Evolutionary conservation across 2,329 filamentous ascomycete genomes (phyloP).

Genomic region (Colletotrichum tanaceti): DNA sequence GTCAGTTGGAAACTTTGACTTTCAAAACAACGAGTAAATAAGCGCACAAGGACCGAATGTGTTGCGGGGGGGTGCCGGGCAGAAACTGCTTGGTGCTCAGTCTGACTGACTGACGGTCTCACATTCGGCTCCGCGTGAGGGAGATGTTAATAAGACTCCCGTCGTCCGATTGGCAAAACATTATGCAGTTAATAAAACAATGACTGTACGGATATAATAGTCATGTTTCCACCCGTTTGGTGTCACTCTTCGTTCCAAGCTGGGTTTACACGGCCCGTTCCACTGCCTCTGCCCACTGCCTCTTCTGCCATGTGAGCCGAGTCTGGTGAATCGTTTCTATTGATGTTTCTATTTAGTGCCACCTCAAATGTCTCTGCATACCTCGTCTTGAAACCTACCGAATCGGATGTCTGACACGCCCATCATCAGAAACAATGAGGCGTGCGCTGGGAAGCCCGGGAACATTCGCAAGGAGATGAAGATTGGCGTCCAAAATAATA

Average conservation of each 20-base stretch:
- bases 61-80: not conserved
- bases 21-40: not conserved
- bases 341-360: not conserved
- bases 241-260: not conserved
- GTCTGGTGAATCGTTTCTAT: conserved; percentile 2
- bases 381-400: not conserved
- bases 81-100: not conserved
- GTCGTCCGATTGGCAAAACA: not conserved
- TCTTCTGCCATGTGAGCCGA: not conserved
- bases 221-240: not conserved
- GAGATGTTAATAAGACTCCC: not conserved
- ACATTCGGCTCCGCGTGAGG: not conserved
- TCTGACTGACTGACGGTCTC: too few relatives aligned
- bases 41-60: not conserved
- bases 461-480: not conserved
- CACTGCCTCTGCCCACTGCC: not conserved
- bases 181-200: too few relatives aligned
- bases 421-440: not conserved
- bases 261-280: not conserved
- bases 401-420: not conserved
- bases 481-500: too few relatives aligned
- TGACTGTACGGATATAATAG: too few relatives aligned
- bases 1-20: not conserved
- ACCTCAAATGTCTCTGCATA: not conserved
- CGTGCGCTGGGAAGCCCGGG: too few relatives aligned